phyloP scores from a whole-genome alignment of 352 stramenopile genomes.

The Phytophthora tubulina region DNA sequence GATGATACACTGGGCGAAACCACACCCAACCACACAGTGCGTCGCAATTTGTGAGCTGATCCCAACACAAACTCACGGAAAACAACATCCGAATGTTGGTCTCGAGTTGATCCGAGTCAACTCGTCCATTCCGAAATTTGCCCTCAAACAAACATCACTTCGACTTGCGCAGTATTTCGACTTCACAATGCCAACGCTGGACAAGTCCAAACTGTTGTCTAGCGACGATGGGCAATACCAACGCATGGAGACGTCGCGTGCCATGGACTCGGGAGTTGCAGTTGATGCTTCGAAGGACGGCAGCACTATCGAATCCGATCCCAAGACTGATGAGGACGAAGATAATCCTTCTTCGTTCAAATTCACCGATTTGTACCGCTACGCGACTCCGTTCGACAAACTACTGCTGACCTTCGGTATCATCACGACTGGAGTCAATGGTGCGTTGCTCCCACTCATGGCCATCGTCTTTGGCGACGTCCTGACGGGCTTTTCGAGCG shows the following conservation, averaged over 20 bases:
- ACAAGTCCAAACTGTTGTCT: slow-evolving; percentile 7
- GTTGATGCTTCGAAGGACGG: neutral
- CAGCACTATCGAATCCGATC: slow-evolving; percentile 27
- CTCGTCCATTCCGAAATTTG: slow-evolving; percentile 6
- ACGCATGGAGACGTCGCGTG: slow-evolving; percentile 16
- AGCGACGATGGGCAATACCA: slow-evolving; percentile 9
- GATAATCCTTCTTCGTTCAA: slow-evolving; percentile 22
- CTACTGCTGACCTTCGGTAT: slow-evolving; percentile 40
- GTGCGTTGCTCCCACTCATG: slow-evolving; percentile 56
- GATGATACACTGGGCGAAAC: neutral
- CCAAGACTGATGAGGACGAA: slow-evolving; percentile 8
- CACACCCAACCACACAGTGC: neutral
- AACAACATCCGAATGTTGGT: neutral
- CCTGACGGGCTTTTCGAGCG: slow-evolving; percentile 36
- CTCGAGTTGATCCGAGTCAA: neutral
- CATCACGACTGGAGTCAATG: slow-evolving; percentile 41
- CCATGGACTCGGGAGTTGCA: neutral
- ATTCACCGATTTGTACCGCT: slow-evolving; percentile 47
- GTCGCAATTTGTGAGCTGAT: neutral
- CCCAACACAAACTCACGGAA: neutral
- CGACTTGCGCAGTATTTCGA: neutral
- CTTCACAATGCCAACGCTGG: neutral
- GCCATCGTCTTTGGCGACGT: slow-evolving; percentile 54
- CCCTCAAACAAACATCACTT: neutral
- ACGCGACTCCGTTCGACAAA: slow-evolving; percentile 44